Evolutionary conservation across 148 eudicot species (phyloP), one percentile per base, ranked within the genome.

Genomic region (Camellia granthamiana): DNA sequence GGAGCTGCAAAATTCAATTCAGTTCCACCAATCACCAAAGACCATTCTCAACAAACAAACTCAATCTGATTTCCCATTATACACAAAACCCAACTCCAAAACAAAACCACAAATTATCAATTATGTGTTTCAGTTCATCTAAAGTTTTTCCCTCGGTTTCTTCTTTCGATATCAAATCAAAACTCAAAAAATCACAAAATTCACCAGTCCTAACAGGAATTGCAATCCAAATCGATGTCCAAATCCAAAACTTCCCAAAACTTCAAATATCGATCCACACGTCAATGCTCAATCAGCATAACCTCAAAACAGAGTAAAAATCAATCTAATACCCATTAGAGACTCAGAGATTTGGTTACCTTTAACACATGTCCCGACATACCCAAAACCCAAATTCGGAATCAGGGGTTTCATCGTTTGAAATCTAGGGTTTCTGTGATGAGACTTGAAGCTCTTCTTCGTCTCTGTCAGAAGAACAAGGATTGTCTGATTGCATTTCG

Each of bases 351-450:
- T 13, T 77, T 61, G 61, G 59, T 51, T 77, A 77, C 80, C 80
- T 52, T 49, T 9, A 18, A 15, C 49, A 52, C 16, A n/a, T n/a
- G 11, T 38, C 21, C 10, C 46, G 46, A 30, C 4, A 14, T 19
- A 16, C 30, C 44, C 30, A n/a, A 58, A 75, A 55, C 49, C 47
- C 64, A 74, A 15, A 55, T 56, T 21, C 47, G 64, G n/a, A 65
- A 77, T 77, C 72, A 65, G 71, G 49, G 79, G 60, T 77, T 64
- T 77, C 8, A 64, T 47, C 5, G 30, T 16, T 51, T 18, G 52
- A 42, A 75, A 75, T 75, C 78, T 60, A 60, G 78, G 78, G 54
- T 59, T 75, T 18, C 66, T 10, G 15, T 42, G 61, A 77, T 18
- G 72, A 16, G 54, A 23, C 13, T 49, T 66, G 14, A 72, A 51